These are phyloP conservation scores for Pichia rugopelliculosa DNA, from an alignment of 805 yeast species.

Conservation along the genomic window DNA sequence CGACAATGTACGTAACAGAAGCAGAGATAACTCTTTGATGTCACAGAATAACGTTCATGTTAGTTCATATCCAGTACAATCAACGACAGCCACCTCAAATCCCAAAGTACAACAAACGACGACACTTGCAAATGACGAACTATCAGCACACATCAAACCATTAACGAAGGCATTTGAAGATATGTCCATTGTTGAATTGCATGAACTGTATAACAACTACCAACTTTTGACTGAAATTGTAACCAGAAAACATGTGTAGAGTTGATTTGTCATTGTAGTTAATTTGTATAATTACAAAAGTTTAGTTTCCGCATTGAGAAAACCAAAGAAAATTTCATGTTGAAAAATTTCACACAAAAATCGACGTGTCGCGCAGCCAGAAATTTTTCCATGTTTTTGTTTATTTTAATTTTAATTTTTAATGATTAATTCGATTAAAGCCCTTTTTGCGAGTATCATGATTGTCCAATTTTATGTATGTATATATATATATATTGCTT, in stretches of 20 bases:
- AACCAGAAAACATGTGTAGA: not conserved
- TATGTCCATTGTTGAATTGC: conserved; percentile 23
- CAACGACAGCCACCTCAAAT: not conserved
- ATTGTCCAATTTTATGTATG: too few relatives aligned
- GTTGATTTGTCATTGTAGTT: too few relatives aligned
- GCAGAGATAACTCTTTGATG: conserved; percentile 22
- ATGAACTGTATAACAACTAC: conserved; percentile 24
- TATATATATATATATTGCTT: too few relatives aligned
- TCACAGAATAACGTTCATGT: not conserved
- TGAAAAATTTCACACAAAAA: too few relatives aligned
- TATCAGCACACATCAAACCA: conserved; percentile 9
- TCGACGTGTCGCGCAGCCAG: too few relatives aligned
- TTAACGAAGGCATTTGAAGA: conserved; percentile 25
- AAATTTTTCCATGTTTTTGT: too few relatives aligned
- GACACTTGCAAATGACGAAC: conserved; percentile 15
- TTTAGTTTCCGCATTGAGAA: too few relatives aligned
- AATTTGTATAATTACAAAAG: too few relatives aligned
- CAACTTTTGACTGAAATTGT: conserved; percentile 13
- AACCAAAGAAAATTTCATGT: too few relatives aligned
- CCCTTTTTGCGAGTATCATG: too few relatives aligned
- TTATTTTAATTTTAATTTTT: too few relatives aligned
- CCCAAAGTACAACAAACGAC: conserved; percentile 10
- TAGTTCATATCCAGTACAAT: not conserved
- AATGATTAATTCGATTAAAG: too few relatives aligned
- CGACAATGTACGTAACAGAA: conserved; percentile 26